These are phyloP conservation scores for Umbellularia californica DNA, from an alignment of 164 flowering plant species.

Conservation along the genomic window DNA sequence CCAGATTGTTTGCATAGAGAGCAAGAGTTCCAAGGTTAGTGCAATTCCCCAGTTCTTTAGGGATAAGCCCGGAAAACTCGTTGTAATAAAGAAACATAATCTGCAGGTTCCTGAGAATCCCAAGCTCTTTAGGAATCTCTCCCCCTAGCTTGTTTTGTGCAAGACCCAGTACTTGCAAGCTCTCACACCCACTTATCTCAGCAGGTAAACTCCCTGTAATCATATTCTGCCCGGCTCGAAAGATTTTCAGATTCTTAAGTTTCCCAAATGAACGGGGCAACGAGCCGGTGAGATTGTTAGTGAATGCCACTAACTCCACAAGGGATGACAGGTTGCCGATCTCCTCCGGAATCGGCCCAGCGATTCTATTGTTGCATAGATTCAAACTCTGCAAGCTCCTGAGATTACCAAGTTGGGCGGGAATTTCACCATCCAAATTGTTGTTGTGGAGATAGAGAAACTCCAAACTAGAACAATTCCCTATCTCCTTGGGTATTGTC, in stretches of 20 bases:
- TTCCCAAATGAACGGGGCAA: conserved; percentile 74
- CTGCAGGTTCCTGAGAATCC: conserved; percentile 55
- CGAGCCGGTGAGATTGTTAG: conserved; percentile 68
- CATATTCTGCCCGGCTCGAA: conserved; percentile 83
- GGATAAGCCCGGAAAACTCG: conserved; percentile 61
- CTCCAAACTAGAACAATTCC: conserved; percentile 53
- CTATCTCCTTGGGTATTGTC: conserved; percentile 68
- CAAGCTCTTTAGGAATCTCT: conserved; percentile 63
- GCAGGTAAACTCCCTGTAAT: conserved; percentile 68
- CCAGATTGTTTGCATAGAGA: conserved; percentile 59
- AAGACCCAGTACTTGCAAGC: conserved; percentile 63
- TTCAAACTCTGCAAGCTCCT: conserved; percentile 35
- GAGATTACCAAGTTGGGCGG: conserved; percentile 34
- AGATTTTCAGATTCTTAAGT: conserved; percentile 49
- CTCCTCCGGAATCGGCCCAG: conserved; percentile 74
- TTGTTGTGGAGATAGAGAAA: conserved; percentile 53
- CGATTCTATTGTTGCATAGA: conserved; percentile 60
- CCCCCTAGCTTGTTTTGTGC: conserved; percentile 74
- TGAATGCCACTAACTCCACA: conserved; percentile 60
- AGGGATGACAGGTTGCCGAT: conserved; percentile 61
- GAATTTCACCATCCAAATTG: conserved; percentile 39
- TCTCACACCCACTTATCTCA: conserved; percentile 60
- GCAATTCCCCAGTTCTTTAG: conserved; percentile 75
- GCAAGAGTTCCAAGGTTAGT: conserved; percentile 63
- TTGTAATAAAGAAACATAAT: conserved; percentile 67